These are phyloP conservation scores for Lineolata rhizophorae DNA, from an alignment of 495 filamentous ascomycete species.

Conservation along the genomic window DNA sequence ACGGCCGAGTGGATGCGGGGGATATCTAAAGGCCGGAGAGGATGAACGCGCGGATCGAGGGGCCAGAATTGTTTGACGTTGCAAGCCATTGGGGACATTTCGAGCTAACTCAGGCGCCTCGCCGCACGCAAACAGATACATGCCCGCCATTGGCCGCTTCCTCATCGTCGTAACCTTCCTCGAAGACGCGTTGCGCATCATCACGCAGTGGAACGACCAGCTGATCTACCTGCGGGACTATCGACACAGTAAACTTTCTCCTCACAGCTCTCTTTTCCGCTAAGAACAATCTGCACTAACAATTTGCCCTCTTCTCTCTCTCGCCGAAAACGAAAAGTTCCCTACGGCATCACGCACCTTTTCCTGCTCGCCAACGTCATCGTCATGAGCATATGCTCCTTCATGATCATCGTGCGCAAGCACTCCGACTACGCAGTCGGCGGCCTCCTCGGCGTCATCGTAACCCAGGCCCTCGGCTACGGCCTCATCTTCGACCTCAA, in stretches of 20 bases:
- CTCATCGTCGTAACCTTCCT: slow-evolving; percentile 97
- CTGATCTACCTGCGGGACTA: slow-evolving; percentile 82
- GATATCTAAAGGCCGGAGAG: no score
- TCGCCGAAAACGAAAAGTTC: no score
- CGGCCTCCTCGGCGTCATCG: slow-evolving; percentile 72
- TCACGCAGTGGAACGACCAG: slow-evolving; percentile 97
- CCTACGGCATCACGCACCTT: slow-evolving; percentile 69
- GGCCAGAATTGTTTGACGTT: no score
- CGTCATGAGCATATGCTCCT: slow-evolving; percentile 66
- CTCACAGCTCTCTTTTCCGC: background rate
- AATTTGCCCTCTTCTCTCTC: slow-evolving; percentile 2
- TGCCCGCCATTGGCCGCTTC: slow-evolving; percentile 89
- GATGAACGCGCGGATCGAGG: no score
- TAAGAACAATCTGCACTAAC: slow-evolving; percentile 4
- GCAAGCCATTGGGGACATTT: no score
- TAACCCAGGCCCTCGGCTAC: slow-evolving; percentile 93
- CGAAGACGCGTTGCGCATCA: slow-evolving; percentile 84
- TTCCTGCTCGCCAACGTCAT: slow-evolving; percentile 85
- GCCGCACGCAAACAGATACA: slow-evolving; percentile 44
- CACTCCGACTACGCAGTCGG: slow-evolving; percentile 79
- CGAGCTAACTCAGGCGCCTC: no score
- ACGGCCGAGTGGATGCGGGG: no score
- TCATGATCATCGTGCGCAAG: slow-evolving; percentile 74
- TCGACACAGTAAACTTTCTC: slow-evolving; percentile 51
- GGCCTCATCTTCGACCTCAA: slow-evolving; percentile 98